Percentiles rank a stretch among this genome's conserved stretches.
Evolutionary conservation across 495 filamentous ascomycete species (phyloP).

Genomic region (Penicillium daleae): DNA sequence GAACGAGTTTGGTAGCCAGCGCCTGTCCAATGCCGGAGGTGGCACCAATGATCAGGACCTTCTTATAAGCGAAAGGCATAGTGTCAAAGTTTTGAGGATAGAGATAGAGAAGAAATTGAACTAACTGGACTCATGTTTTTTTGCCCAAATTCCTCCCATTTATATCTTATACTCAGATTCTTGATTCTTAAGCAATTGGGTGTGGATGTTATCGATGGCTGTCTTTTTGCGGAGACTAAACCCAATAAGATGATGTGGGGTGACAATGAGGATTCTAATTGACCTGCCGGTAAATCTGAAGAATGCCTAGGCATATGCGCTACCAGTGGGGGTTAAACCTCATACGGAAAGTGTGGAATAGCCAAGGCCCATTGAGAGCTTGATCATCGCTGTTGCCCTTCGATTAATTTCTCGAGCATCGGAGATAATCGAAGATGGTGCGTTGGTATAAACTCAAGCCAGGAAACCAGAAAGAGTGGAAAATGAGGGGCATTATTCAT

Average conservation of each 20-base stretch:
- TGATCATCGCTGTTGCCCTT: not conserved
- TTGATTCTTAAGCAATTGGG: conserved; percentile 1
- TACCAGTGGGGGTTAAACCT: conserved; percentile 23
- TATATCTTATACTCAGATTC: not conserved
- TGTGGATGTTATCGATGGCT: not conserved
- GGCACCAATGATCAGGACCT: conserved; percentile 70
- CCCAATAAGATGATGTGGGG: not conserved
- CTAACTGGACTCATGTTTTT: not conserved
- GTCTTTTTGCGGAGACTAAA: conserved; percentile 20
- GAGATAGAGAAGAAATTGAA: not conserved
- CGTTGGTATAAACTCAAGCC: too few relatives aligned
- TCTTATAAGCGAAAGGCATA: conserved; percentile 57
- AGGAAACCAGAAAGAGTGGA: not conserved
- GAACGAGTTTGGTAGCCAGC: conserved; percentile 64
- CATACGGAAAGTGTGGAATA: not conserved
- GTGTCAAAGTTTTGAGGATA: not conserved
- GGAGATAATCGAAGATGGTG: not conserved
- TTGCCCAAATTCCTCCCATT: not conserved
- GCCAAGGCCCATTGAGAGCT: not conserved
- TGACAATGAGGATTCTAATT: not conserved
- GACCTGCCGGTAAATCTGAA: not conserved
- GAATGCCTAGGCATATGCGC: conserved; percentile 12
- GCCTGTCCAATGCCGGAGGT: conserved; percentile 73
- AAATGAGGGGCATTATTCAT: not conserved
- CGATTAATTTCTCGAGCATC: not conserved